Evolutionary conservation across 176 grass and related monocot genomes (phyloP).

Genomic region (Lolium multiflorum): DNA sequence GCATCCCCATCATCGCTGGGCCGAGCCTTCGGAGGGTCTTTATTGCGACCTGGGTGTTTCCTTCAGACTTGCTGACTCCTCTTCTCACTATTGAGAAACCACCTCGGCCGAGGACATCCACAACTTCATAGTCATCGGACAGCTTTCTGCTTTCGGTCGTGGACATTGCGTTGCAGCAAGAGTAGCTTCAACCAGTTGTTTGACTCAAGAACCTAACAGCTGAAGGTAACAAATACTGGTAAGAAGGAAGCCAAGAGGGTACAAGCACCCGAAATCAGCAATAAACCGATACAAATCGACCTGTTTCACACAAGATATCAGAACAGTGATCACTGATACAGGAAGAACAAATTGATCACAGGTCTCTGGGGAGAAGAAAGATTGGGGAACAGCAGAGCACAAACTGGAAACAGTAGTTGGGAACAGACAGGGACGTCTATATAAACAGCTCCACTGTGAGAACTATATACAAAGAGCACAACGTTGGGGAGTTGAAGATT

Average conservation of each 20-base stretch:
- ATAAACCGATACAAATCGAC: background rate
- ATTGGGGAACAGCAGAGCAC: conserved; percentile 33
- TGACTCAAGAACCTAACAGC: background rate
- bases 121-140: conserved; percentile 67
- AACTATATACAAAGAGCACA: conserved; percentile 19
- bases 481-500: conserved; percentile 31
- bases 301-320: conserved; percentile 23
- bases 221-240: background rate
- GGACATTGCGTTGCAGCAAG: conserved; percentile 44
- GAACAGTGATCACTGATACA: background rate
- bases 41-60: conserved; percentile 59
- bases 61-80: conserved; percentile 60
- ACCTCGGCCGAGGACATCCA: conserved; percentile 59
- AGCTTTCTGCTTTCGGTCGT: conserved; percentile 53
- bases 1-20: conserved; percentile 35
- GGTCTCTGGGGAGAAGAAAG: conserved; percentile 14
- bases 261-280: background rate
- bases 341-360: conserved; percentile 21
- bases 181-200: background rate
- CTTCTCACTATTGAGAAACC: conserved; percentile 77
- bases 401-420: conserved; percentile 47
- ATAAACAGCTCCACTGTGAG: conserved; percentile 26
- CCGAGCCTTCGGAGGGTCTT: conserved; percentile 70
- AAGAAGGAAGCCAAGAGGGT: background rate
- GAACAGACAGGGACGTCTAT: conserved; percentile 32